Conservation (phyloP, 2,329 filamentous ascomycete species). For the Ophiocordyceps camponoti-rufipedis region DNA sequence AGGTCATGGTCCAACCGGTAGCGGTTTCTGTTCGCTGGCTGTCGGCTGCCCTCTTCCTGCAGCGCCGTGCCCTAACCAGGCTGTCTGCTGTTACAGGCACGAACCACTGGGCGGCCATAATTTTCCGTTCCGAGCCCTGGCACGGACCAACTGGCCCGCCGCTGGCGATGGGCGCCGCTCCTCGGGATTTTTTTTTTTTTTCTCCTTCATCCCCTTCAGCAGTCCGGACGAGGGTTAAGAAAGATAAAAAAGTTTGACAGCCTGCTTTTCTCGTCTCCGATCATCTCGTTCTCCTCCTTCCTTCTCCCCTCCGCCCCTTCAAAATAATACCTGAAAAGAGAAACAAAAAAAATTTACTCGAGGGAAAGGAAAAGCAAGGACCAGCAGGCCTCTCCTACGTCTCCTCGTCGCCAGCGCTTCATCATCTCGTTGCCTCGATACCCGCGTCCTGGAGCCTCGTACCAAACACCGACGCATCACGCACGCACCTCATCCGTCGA, state of each 20-base stretch:
- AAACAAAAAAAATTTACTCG: not conserved
- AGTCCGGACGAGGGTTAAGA: not conserved
- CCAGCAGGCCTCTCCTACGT: not conserved
- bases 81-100: not conserved
- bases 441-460: not conserved
- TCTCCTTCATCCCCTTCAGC: constrained; percentile 2
- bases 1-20: too few relatives aligned
- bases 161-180: constrained; percentile 6
- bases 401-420: not conserved
- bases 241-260: constrained; percentile 1
- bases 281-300: constrained; percentile 2
- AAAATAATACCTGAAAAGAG: not conserved
- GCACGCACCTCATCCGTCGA: not conserved
- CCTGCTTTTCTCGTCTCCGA: not conserved
- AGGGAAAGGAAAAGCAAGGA: not conserved
- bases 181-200: constrained; percentile 4
- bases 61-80: too few relatives aligned
- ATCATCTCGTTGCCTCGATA: not conserved
- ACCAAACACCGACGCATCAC: not conserved
- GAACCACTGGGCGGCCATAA: not conserved
- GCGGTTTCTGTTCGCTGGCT: too few relatives aligned
- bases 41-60: too few relatives aligned
- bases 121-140: constrained; percentile 3
- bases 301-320: constrained; percentile 2
- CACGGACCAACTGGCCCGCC: not conserved